These are phyloP conservation scores for Penicillium sp. DNA, from an alignment of 2,329 filamentous ascomycete species.

Conservation along the genomic window DNA sequence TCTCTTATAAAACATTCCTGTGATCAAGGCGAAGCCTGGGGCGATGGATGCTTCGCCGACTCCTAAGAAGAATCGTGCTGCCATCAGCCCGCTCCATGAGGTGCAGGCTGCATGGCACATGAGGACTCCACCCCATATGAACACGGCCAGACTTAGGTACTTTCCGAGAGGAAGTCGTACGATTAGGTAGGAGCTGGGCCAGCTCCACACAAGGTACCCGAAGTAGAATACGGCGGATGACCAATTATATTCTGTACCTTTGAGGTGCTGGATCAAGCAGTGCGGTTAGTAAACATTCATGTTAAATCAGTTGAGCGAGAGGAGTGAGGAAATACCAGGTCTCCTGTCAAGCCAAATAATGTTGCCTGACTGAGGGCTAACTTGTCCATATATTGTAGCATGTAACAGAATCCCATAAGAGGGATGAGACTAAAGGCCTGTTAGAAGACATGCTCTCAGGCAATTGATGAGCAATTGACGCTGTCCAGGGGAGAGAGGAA, in stretches of 20 bases:
- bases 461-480: neutral
- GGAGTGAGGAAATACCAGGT: conserved; percentile 17
- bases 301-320: neutral
- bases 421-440: conserved; percentile 15
- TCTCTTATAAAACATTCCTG: conserved; percentile 36
- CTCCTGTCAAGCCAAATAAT: conserved; percentile 22
- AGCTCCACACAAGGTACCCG: conserved; percentile 40
- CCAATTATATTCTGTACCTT: conserved; percentile 32
- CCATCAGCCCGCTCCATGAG: conserved; percentile 36
- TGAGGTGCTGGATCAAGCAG: conserved; percentile 20
- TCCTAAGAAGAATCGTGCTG: conserved; percentile 40
- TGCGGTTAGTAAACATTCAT: conserved; percentile 1
- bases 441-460: neutral
- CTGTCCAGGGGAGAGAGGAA: neutral
- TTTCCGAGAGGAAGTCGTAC: conserved; percentile 36
- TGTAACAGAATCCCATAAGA: conserved; percentile 27
- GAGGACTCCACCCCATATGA: conserved; percentile 34
- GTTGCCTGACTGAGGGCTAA: conserved; percentile 27
- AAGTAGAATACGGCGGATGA: conserved; percentile 36
- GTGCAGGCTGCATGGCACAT: conserved; percentile 34
- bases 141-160: conserved; percentile 26
- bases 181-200: conserved; percentile 40
- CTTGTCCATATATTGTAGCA: conserved; percentile 33
- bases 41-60: conserved; percentile 32
- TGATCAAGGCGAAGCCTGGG: conserved; percentile 39